Base-by-base conservation (phyloP, 192 early-diverging fungal species). In the Phycomyces nitens region DNA sequence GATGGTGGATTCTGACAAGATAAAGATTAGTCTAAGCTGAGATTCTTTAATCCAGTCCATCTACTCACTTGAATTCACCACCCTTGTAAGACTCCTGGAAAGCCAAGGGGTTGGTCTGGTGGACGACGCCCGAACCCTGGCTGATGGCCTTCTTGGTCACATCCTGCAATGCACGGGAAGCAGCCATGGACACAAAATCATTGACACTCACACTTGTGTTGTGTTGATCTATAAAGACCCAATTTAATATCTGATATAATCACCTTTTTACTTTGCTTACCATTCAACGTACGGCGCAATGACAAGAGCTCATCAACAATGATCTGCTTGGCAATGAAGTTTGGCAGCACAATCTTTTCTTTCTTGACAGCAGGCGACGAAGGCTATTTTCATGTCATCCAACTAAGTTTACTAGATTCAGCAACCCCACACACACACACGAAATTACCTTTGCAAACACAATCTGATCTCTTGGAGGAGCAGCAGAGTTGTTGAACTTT, bases 181-280 rank as follows among this genome's bases (percentile, higher is more conserved):
- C 84, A 0, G 96, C 96, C 82, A 95, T 95, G 81, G 93, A 86
- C 57, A 98, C 86, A 75, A 98, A 95, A 76, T 98, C 96, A 72
- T 96, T 95, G 51, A 98, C 84, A 52, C 91, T 92, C 20, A 96
- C 82, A 58, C 66, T 69, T 6, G 73, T 73, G 27, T 64, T 49
- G 11, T 74, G 54, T 65, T 74, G 64, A n/a, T 75, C 75, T 77
- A 50, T 27, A 62, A 22, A 22, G 8, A 51, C n/a, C n/a, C n/a
- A 10, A 26, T 3, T 56, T 22, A 23, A 11, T 22, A 50, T 50
- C 40, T 41, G 44, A 12, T 54, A 34, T 50, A 42, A 6, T 34
- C 40, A 26, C n/a, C 5, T 5, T 9, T 51, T 7, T 34, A 21
- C 26, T 21, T 42, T 8, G 11, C 38, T 64, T 75, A 83, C 79